Base-by-base conservation (phyloP, 352 stramenopile species). In the Globisporangium abappressorium region DNA sequence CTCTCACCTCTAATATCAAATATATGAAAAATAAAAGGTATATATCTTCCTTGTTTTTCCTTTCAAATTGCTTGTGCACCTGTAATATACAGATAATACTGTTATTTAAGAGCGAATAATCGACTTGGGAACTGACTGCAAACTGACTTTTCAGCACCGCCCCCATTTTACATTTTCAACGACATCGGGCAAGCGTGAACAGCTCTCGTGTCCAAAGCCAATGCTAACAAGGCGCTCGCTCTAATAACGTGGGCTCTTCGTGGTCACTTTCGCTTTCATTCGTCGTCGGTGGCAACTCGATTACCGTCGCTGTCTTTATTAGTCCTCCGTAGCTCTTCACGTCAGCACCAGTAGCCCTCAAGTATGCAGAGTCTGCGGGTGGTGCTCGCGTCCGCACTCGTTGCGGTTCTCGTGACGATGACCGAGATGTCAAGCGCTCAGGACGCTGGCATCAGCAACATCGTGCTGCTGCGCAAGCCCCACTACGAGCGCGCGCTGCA, bases 401-500 rank as follows among this genome's bases (percentile, higher is more conserved):
- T 41, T 4, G 24, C n/a, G 26, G 12, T 59, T 15, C 54, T 59
- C 54, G 24, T 38, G 26, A n/a, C 54, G 4, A 24, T 15, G 15
- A 18, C 30, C 2, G 54, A 20, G 14, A 33, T 24, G 15, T 41
- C 54, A 20, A 24, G 7, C 41, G 41, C 41, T 5, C 41, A 38
- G 11, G 54, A 33, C 15, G 54, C 30, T 28, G 54, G 54, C 28
- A 46, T 62, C 15, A 24, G 43, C 26, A 70, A 70, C 49, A 57
- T 24, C 5, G 65, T 36, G 47, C 12, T 70, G 18, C 54, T 68
- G 38, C 63, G 41, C 47, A 65, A 64, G 53, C 14, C 57, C 5
- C 43, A 28, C 30, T 49, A 64, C 34, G 18, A 24, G 34, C 73
- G 73, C 15, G 63, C 22, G 20, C 60, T 80, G 41, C 77, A 81